A percentile compares a stretch with the other conserved stretches of the same genome.
These are phyloP conservation scores for Silene conica DNA, from an alignment of 148 eudicot species.

Conservation along the genomic window DNA sequence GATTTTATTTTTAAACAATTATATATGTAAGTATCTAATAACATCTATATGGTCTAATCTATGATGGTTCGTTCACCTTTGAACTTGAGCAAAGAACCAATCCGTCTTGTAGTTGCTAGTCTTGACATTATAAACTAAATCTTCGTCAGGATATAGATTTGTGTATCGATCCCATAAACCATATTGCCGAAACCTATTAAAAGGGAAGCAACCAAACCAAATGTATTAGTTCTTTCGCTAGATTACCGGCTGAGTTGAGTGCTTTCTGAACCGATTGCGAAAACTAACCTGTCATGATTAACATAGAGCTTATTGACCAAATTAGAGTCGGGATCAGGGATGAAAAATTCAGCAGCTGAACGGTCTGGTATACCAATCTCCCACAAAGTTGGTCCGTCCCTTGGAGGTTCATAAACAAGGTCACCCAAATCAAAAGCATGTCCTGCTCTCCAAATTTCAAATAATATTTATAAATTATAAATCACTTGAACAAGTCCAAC, in stretches of 20 bases:
- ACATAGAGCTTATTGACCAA: slow-evolving; percentile 39
- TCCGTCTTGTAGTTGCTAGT: slow-evolving; percentile 51
- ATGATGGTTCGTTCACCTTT: no score
- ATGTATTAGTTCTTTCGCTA: neutral
- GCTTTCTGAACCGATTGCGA: neutral
- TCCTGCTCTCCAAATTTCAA: slow-evolving; percentile 23
- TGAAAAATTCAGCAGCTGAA: slow-evolving; percentile 42
- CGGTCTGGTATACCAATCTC: slow-evolving; percentile 57
- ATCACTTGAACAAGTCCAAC: neutral
- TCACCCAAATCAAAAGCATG: slow-evolving; percentile 29
- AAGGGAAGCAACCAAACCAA: slow-evolving; percentile 13
- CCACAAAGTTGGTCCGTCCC: slow-evolving; percentile 50
- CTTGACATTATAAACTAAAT: slow-evolving; percentile 63
- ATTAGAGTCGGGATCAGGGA: slow-evolving; percentile 50
- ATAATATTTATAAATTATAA: neutral
- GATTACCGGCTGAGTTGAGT: neutral
- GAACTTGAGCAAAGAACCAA: slow-evolving; percentile 95
- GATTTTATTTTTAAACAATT: no score
- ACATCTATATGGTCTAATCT: no score
- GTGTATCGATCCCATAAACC: slow-evolving; percentile 89
- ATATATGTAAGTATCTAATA: no score
- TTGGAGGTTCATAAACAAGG: slow-evolving; percentile 46
- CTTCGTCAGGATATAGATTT: slow-evolving; percentile 60
- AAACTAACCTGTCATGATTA: slow-evolving; percentile 32
- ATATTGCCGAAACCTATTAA: slow-evolving; percentile 75